Evolutionary conservation across 2,329 filamentous ascomycete species (phyloP), one percentile per base, ranked within the genome.

Genomic region (Aspergillus neotritici): DNA sequence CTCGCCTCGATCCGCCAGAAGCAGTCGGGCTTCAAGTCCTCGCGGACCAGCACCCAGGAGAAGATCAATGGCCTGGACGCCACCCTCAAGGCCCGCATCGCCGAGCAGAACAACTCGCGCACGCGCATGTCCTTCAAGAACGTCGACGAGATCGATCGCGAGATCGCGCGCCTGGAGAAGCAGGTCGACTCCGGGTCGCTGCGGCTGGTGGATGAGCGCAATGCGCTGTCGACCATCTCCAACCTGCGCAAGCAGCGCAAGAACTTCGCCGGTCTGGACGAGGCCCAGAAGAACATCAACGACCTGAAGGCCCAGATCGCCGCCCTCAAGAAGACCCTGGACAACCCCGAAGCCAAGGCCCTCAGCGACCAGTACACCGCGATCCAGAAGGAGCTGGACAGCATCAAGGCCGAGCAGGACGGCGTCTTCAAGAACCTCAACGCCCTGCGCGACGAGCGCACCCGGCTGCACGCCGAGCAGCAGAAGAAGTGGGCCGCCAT

Each of bases 151-250:
- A 74, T 98, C 53, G 88, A 97, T 66, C 76, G 77, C 51, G 82
- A 93, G 69, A 93, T 97, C 57, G 78, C 80, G 47, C 76, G 76
- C 40, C 81, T 96, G 41, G 87, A 95, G 54, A 84, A 84, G 69
- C 80, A 91, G 65, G 89, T 97, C 57, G 87, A 94, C 66, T 79
- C 82, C 30, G 91, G 91, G 52, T 85, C 79, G 65, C 90, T 98
- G 85, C 94, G 90, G 73, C 75, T 98, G 40, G 93, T 97, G 9
- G 93, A 98, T 58, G 93, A 97, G 80, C 94, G 88, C 77, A 97
- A 96, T 79, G 83, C 87, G 7, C 77, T 97, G 14, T 73, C 79
- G 39, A 88, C 96, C 59, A 84, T 95, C 57, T 86, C 85, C 37
- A 84, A 73, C 65, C 74, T 97, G 54, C 84, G 86, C 68, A 94